Conservation (phyloP, 2,329 filamentous ascomycete genomes). For the Colletotrichum spaethianum region DNA sequence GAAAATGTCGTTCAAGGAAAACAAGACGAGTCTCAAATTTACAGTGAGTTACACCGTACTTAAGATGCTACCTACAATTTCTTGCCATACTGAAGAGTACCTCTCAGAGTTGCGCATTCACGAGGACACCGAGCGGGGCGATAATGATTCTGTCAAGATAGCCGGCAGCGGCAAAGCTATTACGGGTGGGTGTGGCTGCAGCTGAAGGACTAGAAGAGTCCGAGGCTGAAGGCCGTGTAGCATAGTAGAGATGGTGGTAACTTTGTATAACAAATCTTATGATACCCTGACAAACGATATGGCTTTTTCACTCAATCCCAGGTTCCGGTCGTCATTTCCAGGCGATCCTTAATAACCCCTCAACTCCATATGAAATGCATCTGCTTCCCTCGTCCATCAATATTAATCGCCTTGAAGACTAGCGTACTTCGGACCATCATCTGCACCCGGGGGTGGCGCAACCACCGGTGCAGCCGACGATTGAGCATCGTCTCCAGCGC, state of each 20-base stretch:
- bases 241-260: conserved; percentile 11
- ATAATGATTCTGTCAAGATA: conserved; percentile 91
- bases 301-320: conserved; percentile 1
- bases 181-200: conserved; percentile 52
- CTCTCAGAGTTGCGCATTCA: conserved; percentile 86
- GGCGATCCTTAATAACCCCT: conserved; percentile 5
- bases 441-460: conserved; percentile 80
- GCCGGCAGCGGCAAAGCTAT: conserved; percentile 54
- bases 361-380: conserved; percentile 28
- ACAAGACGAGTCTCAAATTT: conserved; percentile 65
- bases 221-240: conserved; percentile 18
- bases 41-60: conserved; percentile 67
- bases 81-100: conserved; percentile 1
- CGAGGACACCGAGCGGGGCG: conserved; percentile 88
- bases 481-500: conserved; percentile 13
- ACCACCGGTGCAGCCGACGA: conserved; percentile 66
- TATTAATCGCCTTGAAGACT: conserved; percentile 85
- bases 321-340: not conserved
- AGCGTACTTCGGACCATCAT: conserved; percentile 83
- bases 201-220: conserved; percentile 47
- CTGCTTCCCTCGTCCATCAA: not conserved
- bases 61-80: not conserved
- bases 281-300: conserved; percentile 38
- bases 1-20: conserved; percentile 92
- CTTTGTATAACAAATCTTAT: conserved; percentile 33